phyloP scores from a whole-genome alignment of 441 rosid genomes.

The Erysimum pusillum region DNA sequence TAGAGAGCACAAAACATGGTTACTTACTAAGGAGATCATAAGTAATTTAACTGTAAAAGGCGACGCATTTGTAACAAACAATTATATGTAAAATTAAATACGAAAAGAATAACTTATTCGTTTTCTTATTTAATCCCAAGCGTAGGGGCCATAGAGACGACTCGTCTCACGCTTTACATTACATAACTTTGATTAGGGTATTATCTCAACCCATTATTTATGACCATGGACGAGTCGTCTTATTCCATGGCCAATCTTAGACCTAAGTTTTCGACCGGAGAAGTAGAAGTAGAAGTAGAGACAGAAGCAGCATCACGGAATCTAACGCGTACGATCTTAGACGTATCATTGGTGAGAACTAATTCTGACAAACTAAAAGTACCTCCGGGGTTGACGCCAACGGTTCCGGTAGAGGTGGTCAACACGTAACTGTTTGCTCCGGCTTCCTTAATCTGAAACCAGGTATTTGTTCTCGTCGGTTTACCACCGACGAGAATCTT shows the following conservation, averaged over 20 bases:
- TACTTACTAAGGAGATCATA: neutral
- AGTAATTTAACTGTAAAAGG: neutral
- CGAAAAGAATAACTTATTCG: too few species aligned
- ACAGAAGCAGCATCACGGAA: neutral
- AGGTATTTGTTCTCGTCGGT: neutral
- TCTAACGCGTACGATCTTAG: neutral
- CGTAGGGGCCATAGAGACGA: too few species aligned
- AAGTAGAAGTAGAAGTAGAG: neutral
- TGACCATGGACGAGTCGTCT: neutral
- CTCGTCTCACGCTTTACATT: too few species aligned
- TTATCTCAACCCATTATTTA: neutral
- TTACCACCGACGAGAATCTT: conserved; percentile 13
- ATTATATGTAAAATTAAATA: too few species aligned
- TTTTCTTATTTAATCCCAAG: too few species aligned
- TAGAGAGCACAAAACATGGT: neutral
- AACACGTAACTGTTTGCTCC: conserved; percentile 20
- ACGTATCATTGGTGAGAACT: conserved; percentile 3
- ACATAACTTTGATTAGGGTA: neutral
- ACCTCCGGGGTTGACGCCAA: neutral
- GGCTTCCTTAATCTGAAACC: conserved; percentile 9
- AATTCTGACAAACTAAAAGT: neutral
- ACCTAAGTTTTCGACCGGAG: conserved; percentile 10
- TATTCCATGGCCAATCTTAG: conserved; percentile 21
- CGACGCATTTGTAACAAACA: too few species aligned
- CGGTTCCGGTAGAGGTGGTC: neutral